A percentile compares a stretch with the other conserved stretches of the same genome.
Conservation (phyloP, 176 grass and related monocot species). For the Tuctoria greenei region DNA sequence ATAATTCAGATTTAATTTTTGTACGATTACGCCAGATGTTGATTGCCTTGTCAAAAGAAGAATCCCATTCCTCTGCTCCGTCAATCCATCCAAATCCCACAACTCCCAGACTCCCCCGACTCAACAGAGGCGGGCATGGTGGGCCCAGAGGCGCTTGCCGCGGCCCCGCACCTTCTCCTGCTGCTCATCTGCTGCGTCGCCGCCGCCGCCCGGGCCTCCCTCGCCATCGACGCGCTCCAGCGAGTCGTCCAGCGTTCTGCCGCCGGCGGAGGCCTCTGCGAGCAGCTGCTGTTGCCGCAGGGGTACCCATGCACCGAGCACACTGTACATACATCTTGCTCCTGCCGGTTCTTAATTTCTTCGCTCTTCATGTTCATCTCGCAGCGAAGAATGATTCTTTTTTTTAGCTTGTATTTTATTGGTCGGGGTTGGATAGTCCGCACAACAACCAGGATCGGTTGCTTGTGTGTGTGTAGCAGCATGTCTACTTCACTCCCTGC, state of each 20-base stretch:
- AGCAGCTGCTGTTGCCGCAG: conserved; percentile 57
- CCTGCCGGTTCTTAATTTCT: background rate
- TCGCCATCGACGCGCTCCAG: conserved; percentile 27
- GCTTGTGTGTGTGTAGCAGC: background rate
- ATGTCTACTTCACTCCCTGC: background rate
- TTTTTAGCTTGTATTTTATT: background rate
- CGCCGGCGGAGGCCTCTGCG: conserved; percentile 54
- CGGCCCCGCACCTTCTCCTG: conserved; percentile 18
- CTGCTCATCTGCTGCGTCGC: conserved; percentile 19
- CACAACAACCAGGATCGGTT: background rate
- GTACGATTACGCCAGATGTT: no score
- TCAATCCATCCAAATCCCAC: background rate
- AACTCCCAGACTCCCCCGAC: no score
- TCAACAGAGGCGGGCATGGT: conserved; percentile 29
- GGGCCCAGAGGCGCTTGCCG: background rate
- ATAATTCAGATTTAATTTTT: no score
- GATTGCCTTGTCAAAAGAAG: no score
- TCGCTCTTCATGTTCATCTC: background rate
- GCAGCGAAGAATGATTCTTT: background rate
- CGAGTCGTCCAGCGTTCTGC: conserved; percentile 11
- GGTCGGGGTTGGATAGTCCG: background rate
- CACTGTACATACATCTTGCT: conserved; percentile 46
- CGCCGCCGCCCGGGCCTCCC: conserved; percentile 8
- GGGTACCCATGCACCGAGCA: conserved; percentile 86
- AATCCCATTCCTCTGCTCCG: no score